Evolutionary conservation across 1,284 basidiomycete species (phyloP), one percentile per base, ranked within the genome.

Genomic region (Grifola frondosa): DNA sequence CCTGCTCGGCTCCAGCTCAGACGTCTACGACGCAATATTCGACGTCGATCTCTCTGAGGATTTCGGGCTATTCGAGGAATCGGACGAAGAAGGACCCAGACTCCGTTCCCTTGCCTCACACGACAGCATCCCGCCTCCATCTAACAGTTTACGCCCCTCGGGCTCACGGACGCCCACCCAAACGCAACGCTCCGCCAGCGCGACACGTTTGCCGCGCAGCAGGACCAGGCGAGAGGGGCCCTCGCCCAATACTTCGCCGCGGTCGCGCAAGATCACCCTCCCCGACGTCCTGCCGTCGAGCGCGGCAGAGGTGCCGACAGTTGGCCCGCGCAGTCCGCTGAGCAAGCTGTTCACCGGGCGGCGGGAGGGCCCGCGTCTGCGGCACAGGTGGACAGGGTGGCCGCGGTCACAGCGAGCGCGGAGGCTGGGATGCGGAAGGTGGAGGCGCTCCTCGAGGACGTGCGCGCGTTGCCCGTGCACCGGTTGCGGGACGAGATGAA

Each of bases 21-120:
- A 85, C 46, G 55, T 91, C 11, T 83, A 84, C 57, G 84, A 84
- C 33, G 85, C 84, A 2, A 84, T 91, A 35, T 89, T 91, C 57
- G 84, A 87, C 44, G 74, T 85, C 3, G 81, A 88, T 19, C 56
- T 75, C 17, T 64, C 71, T 25, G 77, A 78, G 13, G 55, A 60
- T n/a, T 44, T 50, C 11, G 50, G 58, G 16, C 59, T 63, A 11
- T 66, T 69, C 46, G 67, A 68, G 25, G 75, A 71, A 30, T 65
- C 77, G 6, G 79, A 81, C 42, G 67, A 68, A 3, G 78, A 77
- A 40, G n/a, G 26, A 30, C 13, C 23, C 24, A 6, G 30, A 30
- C 42, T 29, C 24, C 36, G 35, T 17, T 12, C 20, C 13, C 37
- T 37, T 6, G 26, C 40, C 15, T 78, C 77, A 1, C 61, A 67